Base-by-base conservation (phyloP, 2,329 filamentous ascomycete species). In the Alternaria brassicae region DNA sequence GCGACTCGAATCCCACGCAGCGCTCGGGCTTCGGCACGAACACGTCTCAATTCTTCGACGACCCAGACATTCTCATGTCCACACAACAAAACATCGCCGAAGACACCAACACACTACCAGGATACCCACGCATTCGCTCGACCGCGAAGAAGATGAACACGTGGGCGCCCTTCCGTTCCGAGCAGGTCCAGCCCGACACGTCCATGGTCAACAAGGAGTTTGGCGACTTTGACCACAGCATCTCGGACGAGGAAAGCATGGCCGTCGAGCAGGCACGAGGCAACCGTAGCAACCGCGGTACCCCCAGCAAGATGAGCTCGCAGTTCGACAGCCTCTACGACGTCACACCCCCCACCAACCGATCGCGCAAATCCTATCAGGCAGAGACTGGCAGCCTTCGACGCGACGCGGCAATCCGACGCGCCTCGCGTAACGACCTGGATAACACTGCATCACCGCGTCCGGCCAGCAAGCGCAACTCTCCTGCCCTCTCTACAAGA, bases 181-280 rank as follows among this genome's bases (percentile, higher is more conserved):
- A 80, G 56, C 72, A 68, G 21, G 66, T 68, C 19, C 67, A 72
- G 44, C 71, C 70, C 3, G 72, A 78, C 51, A 79, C 76, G 5
- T 79, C 77, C 13, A 75, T 78, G 70, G 71, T 79, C 23, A 73
- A 75, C 62, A 78, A 75, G 45, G 69, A 78, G 34, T 80, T 80
- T 45, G 63, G 66, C 30, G 77, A 80, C 61, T 80, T 80, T 58
- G 75, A 78, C 28, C 80, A 82, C 17, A 76, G 77, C 55, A 55
- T 72, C 10, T 74, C 74, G 4, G 76, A 79, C 12, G 79, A 83
- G 39, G 80, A 82, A 49, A 81, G 79, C 51, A 78, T 83, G 59
- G 87, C 85, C 2, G 80, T 89, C 56, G 86, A 89, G 68, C 72
- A 86, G 30, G 85, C 84, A 44, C 81, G 87, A 54, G 72, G 77